Evolutionary conservation across 192 early-diverging fungal species (phyloP), one percentile per base, ranked within the genome.

Genomic region (Podila horticola): DNA sequence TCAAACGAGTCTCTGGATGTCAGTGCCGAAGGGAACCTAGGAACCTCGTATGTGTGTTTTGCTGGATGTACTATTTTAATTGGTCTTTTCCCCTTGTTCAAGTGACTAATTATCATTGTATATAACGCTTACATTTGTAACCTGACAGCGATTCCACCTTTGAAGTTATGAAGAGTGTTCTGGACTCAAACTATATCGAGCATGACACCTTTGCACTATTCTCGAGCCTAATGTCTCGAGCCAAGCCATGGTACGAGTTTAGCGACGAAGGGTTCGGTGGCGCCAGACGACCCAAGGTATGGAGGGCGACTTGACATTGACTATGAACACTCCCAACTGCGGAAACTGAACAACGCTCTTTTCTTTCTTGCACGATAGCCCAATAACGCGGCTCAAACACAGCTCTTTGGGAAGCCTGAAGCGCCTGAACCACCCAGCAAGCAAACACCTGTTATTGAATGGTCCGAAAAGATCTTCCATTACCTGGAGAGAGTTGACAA

Each of bases 181-280:
- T 96, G 69, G 92, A 94, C 58, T 41, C 84, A 13, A 74, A 87
- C n/a, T 96, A 85, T 74, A 83, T 97, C 20, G 96, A 98, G 66
- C 95, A 97, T 74, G 96, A 99, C 60, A 83, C 95, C 4, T 95
- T 92, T 73, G 86, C 89, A 4, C 69, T 99, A 20, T 98, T 99
- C 75, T 91, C 88, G 11, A 85, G 88, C 30, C 68, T 99, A 24
- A 97, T 99, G 97, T 79, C 87, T 34, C 71, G 88, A 12, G 92
- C 93, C 28, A 91, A 93, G 74, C 75, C 88, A 17, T 97, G 95
- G 95, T 99, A 95, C 81, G 95, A 97, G 86, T 85, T 92, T 58
- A 93, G 90, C 60, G 88, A 90, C 13, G 87, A 86, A 26, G 70
- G 77, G 15, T 64, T 75, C 11, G 52, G 52, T 29, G 62, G 72